A percentile compares a stretch with the other conserved stretches of the same genome.
These are phyloP conservation scores for Meyerozyma guilliermondii DNA, from an alignment of 1,139 yeast species.

Conservation along the genomic window DNA sequence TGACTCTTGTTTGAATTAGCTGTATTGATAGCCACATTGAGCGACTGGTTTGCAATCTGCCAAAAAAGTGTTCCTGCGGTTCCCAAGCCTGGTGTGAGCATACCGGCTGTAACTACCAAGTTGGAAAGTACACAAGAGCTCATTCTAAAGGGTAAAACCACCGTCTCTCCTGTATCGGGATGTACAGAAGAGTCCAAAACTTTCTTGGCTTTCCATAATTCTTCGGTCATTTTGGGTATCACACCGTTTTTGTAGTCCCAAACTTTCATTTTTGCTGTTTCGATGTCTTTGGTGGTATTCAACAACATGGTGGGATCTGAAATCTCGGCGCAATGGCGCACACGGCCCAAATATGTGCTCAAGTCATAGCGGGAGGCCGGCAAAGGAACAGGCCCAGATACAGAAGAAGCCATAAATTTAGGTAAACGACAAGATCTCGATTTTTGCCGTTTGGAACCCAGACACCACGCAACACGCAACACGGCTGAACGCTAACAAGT, in stretches of 20 bases:
- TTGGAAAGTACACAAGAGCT: conserved; percentile 91
- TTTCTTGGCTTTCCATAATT: conserved; percentile 85
- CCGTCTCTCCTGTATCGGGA: conserved; percentile 95
- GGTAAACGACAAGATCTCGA: not conserved
- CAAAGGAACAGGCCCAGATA: conserved; percentile 72
- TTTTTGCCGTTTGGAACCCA: not conserved
- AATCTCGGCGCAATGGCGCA: conserved; percentile 86
- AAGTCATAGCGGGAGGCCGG: conserved; percentile 80
- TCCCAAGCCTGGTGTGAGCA: conserved; percentile 92
- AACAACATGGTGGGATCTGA: conserved; percentile 89
- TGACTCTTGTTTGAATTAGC: conserved; percentile 95
- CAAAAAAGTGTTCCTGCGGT: conserved; percentile 89
- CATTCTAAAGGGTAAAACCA: conserved; percentile 91
- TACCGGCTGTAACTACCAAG: conserved; percentile 92
- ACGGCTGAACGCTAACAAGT: not conserved
- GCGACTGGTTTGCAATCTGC: conserved; percentile 96
- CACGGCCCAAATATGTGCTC: conserved; percentile 85
- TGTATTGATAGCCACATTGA: conserved; percentile 93
- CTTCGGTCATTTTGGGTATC: conserved; percentile 61
- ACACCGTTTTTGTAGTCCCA: conserved; percentile 73
- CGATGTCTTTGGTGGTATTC: conserved; percentile 61
- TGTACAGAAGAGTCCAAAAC: conserved; percentile 83
- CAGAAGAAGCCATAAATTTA: conserved; percentile 74
- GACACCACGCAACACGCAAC: not conserved
- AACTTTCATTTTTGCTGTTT: conserved; percentile 57